Conservation (phyloP, 768 basidiomycete genomes). For the Austroboletus festivus region DNA sequence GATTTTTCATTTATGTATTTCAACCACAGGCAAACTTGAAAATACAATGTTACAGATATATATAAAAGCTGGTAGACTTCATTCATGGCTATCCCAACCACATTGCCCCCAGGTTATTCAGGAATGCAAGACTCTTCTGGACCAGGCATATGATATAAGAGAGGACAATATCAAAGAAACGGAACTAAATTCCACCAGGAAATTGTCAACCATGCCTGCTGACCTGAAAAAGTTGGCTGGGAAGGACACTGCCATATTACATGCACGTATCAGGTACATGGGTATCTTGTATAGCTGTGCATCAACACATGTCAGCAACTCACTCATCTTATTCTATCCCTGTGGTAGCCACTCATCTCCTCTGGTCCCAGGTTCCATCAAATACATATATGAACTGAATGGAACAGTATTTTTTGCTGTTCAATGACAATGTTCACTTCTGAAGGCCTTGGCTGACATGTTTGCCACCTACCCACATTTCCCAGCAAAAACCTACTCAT, state of each 20-base stretch:
- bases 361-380: conserved; percentile 12
- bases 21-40: too few species aligned
- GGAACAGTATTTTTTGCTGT: background rate
- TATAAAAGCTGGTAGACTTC: conserved; percentile 1
- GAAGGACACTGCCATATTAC: too few species aligned
- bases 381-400: conserved; percentile 16
- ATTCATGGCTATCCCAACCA: conserved; percentile 14
- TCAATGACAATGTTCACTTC: background rate
- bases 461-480: too few species aligned
- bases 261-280: background rate
- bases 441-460: background rate
- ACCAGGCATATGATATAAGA: conserved; percentile 7
- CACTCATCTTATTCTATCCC: conserved; percentile 13
- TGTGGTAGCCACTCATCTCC: background rate
- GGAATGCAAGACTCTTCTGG: conserved; percentile 19
- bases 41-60: too few species aligned
- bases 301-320: conserved; percentile 12
- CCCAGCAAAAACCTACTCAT: too few species aligned
- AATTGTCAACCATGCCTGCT: too few species aligned
- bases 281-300: conserved; percentile 4
- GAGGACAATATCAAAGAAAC: too few species aligned
- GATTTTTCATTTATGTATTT: too few species aligned
- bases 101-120: conserved; percentile 14
- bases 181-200: too few species aligned
- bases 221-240: too few species aligned